These are phyloP conservation scores for carrot (Daucus carota) DNA, from an alignment of 129 eudicot genomes.

Conservation along the genomic window DH1_v3.0 NC_030385.2:45463501-45464000, in stretches of 20 bases:
- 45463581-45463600: conserved; percentile 6
- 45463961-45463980: no score
- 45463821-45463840: no score
- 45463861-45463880: no score
- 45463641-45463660: background rate
- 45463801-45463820: no score
- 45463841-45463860: no score
- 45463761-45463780: no score
- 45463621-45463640: background rate
- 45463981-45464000: no score
- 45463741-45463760: background rate
- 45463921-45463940: no score
- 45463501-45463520: background rate
- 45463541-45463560: conserved; percentile 13
- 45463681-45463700: background rate
- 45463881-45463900: no score
- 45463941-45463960: no score
- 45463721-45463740: background rate
- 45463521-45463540: background rate
- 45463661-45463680: conserved; percentile 5
- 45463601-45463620: conserved; percentile 12
- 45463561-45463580: background rate
- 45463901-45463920: no score
- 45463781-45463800: no score
- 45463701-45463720: background rate